Percentiles rank a stretch among this genome's conserved stretches.
Evolutionary conservation across 805 yeast species (phyloP).

Genomic region (Kregervanrija fluxuum): DNA sequence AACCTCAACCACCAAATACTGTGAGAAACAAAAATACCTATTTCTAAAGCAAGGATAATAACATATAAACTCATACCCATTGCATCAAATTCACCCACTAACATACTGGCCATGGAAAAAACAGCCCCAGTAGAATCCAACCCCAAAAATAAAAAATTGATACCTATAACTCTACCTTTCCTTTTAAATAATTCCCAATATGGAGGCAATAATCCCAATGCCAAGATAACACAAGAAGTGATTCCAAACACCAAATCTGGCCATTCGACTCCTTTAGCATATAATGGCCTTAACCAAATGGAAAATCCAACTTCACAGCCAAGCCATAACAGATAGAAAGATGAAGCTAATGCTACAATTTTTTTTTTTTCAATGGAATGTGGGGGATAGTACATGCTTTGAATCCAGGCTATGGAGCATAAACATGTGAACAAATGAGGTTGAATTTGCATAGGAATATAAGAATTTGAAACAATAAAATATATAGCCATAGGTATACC

Average conservation of each 20-base stretch:
- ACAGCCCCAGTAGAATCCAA: conserved; percentile 79
- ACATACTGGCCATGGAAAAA: conserved; percentile 56
- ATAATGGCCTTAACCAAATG: conserved; percentile 55
- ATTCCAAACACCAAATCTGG: conserved; percentile 78
- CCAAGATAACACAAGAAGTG: conserved; percentile 68
- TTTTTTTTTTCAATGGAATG: conserved; percentile 29
- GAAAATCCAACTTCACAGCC: conserved; percentile 68
- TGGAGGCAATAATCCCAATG: conserved; percentile 79
- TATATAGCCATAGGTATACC: conserved; percentile 88
- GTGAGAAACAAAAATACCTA: conserved; percentile 72
- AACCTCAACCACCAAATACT: conserved; percentile 58
- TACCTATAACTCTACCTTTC: conserved; percentile 80
- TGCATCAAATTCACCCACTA: conserved; percentile 58
- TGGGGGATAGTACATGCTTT: conserved; percentile 71
- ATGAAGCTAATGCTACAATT: conserved; percentile 28
- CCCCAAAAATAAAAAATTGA: conserved; percentile 70
- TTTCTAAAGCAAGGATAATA: conserved; percentile 65
- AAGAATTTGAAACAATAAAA: conserved; percentile 62
- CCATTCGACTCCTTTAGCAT: conserved; percentile 46
- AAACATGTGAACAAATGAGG: conserved; percentile 77
- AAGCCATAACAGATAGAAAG: conserved; percentile 37
- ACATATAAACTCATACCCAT: conserved; percentile 75
- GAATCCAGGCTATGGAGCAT: conserved; percentile 59
- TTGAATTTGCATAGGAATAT: conserved; percentile 75
- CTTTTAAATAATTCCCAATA: conserved; percentile 78